phyloP scores from a whole-genome alignment of 177 flowering plant genomes.

The Vitis hybrid region DNA sequence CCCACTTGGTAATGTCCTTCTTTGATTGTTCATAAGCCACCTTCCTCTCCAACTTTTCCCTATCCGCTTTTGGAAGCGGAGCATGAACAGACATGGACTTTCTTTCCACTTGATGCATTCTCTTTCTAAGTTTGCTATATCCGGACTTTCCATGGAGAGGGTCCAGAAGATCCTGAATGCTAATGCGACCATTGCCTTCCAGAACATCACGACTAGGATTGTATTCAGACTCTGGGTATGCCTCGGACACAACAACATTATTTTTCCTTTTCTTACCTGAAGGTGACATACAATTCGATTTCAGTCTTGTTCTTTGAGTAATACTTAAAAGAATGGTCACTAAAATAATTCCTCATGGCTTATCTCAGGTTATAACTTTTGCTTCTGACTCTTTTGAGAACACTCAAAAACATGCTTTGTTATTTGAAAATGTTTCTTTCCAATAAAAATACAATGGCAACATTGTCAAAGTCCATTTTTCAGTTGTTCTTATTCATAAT shows the following conservation, averaged over 20 bases:
- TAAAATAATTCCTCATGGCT: not conserved
- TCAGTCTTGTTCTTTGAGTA: not conserved
- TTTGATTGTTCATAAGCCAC: constrained; percentile 60
- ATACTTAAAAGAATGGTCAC: not conserved
- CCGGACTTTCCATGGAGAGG: constrained; percentile 65
- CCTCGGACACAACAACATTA: constrained; percentile 48
- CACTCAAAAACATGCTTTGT: no score
- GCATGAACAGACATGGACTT: constrained; percentile 49
- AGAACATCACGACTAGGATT: constrained; percentile 66
- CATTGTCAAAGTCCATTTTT: no score
- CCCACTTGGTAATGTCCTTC: constrained; percentile 78
- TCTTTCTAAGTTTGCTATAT: constrained; percentile 62
- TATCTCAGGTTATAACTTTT: no score
- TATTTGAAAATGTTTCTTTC: no score
- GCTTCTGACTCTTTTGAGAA: no score
- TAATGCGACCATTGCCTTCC: constrained; percentile 57
- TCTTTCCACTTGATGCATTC: constrained; percentile 44
- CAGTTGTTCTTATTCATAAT: no score
- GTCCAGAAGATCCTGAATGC: constrained; percentile 68
- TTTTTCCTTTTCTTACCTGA: constrained; percentile 59
- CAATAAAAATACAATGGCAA: no score
- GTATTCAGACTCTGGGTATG: constrained; percentile 74
- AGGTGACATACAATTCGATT: not conserved
- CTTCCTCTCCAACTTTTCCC: constrained; percentile 64
- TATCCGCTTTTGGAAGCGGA: constrained; percentile 67